Percentiles rank a stretch among this genome's conserved stretches.
Evolutionary conservation across 1,139 yeast species (phyloP).

Genomic region (Entelexis sorbosivorans): DNA sequence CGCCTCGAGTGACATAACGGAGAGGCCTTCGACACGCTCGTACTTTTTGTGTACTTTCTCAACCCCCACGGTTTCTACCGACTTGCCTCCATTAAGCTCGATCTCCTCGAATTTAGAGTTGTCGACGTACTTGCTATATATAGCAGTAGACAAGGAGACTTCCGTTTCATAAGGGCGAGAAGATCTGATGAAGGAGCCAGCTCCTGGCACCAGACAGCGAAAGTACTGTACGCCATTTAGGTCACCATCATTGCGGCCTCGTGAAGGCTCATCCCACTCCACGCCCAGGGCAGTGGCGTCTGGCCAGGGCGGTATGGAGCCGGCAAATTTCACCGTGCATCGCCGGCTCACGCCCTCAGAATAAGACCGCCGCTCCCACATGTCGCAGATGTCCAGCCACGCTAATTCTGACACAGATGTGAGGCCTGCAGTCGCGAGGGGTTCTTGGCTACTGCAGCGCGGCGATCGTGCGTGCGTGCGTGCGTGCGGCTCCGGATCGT

Average conservation of each 20-base stretch:
- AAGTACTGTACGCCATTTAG: conserved; percentile 41
- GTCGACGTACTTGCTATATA: conserved; percentile 41
- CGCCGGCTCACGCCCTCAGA: conserved; percentile 21
- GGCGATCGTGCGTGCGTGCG: no score
- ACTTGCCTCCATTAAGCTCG: conserved; percentile 37
- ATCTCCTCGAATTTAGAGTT: conserved; percentile 26
- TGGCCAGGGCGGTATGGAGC: conserved; percentile 50
- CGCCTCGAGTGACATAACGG: conserved; percentile 42
- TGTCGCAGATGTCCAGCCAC: background rate
- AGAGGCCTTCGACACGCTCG: conserved; percentile 38
- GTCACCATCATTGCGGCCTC: conserved; percentile 52
- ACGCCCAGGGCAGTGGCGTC: conserved; percentile 55
- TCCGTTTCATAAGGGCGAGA: conserved; percentile 30
- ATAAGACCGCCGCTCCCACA: conserved; percentile 16
- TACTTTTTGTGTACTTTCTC: conserved; percentile 43
- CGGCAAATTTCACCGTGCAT: conserved; percentile 57
- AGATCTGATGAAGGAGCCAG: conserved; percentile 62
- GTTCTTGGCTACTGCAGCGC: background rate
- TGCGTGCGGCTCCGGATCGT: no score
- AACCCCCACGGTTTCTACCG: conserved; percentile 54
- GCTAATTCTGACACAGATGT: background rate
- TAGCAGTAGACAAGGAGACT: conserved; percentile 39
- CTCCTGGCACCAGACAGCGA: conserved; percentile 26
- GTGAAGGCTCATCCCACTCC: conserved; percentile 65
- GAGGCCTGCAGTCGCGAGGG: background rate